Evolutionary conservation across 129 eudicot genomes (phyloP), one percentile per base, ranked within the genome.

Genomic region (Flaveria linearis): DNA sequence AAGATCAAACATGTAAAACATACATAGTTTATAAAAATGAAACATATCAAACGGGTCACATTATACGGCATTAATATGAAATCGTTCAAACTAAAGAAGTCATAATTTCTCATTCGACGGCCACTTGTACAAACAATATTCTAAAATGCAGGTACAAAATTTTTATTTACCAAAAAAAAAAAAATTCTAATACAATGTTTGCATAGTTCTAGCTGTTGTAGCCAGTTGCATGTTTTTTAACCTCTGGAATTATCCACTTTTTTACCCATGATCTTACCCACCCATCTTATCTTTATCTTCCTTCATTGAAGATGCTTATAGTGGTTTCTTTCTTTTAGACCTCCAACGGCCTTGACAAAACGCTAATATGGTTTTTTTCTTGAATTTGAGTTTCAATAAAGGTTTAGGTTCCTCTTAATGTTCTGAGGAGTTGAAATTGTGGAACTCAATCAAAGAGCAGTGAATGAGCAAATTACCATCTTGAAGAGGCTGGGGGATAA

Each of bases 401-500:
- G 49, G 49, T 10, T 45, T 45, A 14, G 4, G 57, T 16, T 16
- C 57, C 20, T 51, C 22, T 15, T 51, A 5, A 14, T 51, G 4
- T 51, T 16, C n/a, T 14, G 7, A 16, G 0, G 15, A 14, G 20
- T 51, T 51, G 20, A 51, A 15, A 51, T 0, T 16, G 22, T 51
- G 57, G n/a, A 52, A 52, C 58, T 52, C 53, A 22, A 60, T 15
- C 26, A 43, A 45, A 60, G 14, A 18, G 16, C 41, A 30, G 26
- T 11, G 15, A 26, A 72, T 69, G 22, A 1, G 46, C 4, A 68
- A 43, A 50, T 53, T 91, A 94, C 98, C 99, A 79, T 89, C 96
- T 85, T 91, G 88, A 79, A 81, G 90, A 68, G 97, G 97, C 28
- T 81, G 82, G 3, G 84, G 86, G 39, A 33, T 64, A 76, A 82